These are phyloP conservation scores for Podaxis mareebaensis DNA, from an alignment of 768 basidiomycete genomes.

Conservation along the genomic window DNA sequence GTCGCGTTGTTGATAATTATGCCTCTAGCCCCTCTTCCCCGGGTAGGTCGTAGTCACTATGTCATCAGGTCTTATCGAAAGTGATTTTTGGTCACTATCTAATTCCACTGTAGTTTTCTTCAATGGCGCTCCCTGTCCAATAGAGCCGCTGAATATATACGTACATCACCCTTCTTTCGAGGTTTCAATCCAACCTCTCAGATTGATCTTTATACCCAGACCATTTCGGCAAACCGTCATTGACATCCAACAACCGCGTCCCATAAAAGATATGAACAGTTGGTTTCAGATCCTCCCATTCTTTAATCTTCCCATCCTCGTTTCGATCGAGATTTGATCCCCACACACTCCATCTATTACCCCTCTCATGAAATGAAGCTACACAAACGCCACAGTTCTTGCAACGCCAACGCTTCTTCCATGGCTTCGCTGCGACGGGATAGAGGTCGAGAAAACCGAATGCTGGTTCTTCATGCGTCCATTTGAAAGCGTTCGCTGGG, in stretches of 20 bases:
- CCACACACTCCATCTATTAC: constrained; percentile 56
- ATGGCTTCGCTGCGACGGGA: constrained; percentile 47
- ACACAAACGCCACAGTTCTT: constrained; percentile 58
- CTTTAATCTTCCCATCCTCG: constrained; percentile 46
- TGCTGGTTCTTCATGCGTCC: constrained; percentile 46
- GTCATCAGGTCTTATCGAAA: background rate
- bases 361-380: constrained; percentile 51
- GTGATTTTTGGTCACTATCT: background rate
- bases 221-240: constrained; percentile 63
- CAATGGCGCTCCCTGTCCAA: background rate
- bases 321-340: constrained; percentile 57
- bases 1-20: background rate
- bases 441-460: constrained; percentile 45
- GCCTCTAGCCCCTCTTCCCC: background rate
- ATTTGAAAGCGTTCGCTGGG: constrained; percentile 47
- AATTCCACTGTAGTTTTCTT: background rate
- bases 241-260: constrained; percentile 57
- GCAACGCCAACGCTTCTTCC: constrained; percentile 66
- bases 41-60: background rate
- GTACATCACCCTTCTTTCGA: background rate
- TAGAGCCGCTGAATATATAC: no score
- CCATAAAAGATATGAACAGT: constrained; percentile 69
- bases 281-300: constrained; percentile 58
- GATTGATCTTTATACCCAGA: constrained; percentile 61
- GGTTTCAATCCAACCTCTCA: constrained; percentile 25